phyloP scores from a whole-genome alignment of 345 rosid species.

The Euphorbia lathyris region DNA sequence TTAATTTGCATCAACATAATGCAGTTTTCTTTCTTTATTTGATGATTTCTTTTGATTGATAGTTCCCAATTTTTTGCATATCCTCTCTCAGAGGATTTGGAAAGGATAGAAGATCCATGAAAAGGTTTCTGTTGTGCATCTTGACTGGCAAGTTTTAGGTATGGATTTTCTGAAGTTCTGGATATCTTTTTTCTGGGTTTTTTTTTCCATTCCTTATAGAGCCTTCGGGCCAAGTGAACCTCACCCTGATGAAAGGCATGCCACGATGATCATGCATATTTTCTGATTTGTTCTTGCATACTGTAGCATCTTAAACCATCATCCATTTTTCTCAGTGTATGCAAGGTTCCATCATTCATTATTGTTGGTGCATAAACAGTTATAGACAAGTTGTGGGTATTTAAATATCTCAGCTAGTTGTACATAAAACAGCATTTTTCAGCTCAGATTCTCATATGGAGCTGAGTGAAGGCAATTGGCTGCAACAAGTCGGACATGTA shows the following conservation, averaged over 20 bases:
- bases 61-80: background rate
- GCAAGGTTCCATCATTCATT: background rate
- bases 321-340: background rate
- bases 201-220: background rate
- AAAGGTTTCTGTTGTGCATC: background rate
- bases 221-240: background rate
- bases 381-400: background rate
- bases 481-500: slow-evolving; percentile 28
- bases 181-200: background rate
- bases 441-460: background rate
- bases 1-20: background rate
- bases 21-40: background rate
- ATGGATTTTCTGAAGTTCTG: background rate
- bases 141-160: background rate
- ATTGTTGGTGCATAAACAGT: background rate
- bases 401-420: background rate
- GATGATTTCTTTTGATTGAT: background rate
- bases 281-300: background rate
- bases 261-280: background rate
- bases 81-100: background rate
- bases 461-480: background rate
- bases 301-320: background rate
- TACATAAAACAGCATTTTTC: background rate
- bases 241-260: background rate
- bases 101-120: background rate